Conservation (phyloP, 1,284 basidiomycete species). For the Marasmius sp. region DNA sequence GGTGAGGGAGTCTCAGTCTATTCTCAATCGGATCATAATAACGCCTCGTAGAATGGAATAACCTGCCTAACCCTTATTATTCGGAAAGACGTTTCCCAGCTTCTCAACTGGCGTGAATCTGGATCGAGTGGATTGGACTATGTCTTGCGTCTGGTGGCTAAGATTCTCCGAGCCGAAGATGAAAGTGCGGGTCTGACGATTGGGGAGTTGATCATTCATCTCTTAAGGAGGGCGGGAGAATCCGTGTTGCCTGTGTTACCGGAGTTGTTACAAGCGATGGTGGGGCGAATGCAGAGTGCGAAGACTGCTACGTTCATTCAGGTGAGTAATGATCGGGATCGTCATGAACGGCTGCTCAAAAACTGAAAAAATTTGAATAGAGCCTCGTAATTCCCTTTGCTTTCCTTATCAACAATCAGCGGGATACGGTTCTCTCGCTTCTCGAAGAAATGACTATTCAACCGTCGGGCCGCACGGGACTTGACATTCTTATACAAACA, state of each 20-base stretch:
- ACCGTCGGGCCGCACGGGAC: slow-evolving; percentile 47
- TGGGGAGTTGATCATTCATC: slow-evolving; percentile 92
- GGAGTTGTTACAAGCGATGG: slow-evolving; percentile 83
- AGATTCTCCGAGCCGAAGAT: slow-evolving; percentile 74
- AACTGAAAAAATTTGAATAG: slow-evolving; percentile 33
- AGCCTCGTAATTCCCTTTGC: slow-evolving; percentile 91
- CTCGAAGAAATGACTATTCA: slow-evolving; percentile 65
- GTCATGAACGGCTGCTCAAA: neutral
- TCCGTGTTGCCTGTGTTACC: slow-evolving; percentile 82
- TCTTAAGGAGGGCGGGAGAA: slow-evolving; percentile 80
- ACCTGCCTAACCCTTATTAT: slow-evolving; percentile 81
- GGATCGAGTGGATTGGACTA: slow-evolving; percentile 76
- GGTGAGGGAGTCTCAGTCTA: slow-evolving; percentile 38
- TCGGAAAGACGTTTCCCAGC: slow-evolving; percentile 82
- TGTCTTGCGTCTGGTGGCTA: slow-evolving; percentile 74
- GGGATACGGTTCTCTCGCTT: slow-evolving; percentile 73
- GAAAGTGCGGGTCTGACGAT: slow-evolving; percentile 90
- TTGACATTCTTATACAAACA: slow-evolving; percentile 81
- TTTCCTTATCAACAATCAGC: slow-evolving; percentile 86
- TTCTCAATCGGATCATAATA: slow-evolving; percentile 2
- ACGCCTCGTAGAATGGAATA: slow-evolving; percentile 70
- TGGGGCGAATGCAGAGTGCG: slow-evolving; percentile 76
- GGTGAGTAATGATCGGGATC: slow-evolving; percentile 39
- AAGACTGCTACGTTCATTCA: slow-evolving; percentile 89
- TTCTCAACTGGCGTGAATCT: slow-evolving; percentile 73